These are phyloP conservation scores for Neurospora africana DNA, from an alignment of 495 filamentous ascomycete genomes.

Conservation along the genomic window DNA sequence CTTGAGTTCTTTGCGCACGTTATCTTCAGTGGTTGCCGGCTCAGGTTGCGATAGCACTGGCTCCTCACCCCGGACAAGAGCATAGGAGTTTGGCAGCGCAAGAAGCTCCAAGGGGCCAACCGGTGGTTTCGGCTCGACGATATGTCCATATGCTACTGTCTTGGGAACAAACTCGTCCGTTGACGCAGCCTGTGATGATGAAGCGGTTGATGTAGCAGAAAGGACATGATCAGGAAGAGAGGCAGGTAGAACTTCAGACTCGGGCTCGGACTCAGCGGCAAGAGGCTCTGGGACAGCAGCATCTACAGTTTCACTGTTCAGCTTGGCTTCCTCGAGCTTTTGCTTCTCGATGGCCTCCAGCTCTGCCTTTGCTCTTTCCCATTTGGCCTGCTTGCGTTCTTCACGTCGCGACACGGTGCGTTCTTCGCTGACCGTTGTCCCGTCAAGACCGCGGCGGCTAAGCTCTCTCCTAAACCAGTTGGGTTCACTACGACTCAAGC, in stretches of 20 bases:
- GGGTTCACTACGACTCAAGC: slow-evolving; percentile 83
- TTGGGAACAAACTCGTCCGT: neutral
- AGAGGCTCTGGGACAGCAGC: slow-evolving; percentile 3
- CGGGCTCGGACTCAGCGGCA: neutral
- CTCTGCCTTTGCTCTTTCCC: slow-evolving; percentile 78
- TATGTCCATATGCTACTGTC: neutral
- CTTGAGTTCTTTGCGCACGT: neutral
- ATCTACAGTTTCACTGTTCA: slow-evolving; percentile 1
- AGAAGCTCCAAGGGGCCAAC: slow-evolving; percentile 21
- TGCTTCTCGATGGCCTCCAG: slow-evolving; percentile 67
- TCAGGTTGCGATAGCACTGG: neutral
- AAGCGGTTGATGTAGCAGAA: neutral
- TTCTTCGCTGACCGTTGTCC: slow-evolving; percentile 55
- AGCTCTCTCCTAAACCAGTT: slow-evolving; percentile 83
- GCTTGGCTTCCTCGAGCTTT: slow-evolving; percentile 49
- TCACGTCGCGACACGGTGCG: slow-evolving; percentile 63
- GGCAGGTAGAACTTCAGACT: neutral
- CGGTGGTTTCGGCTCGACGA: slow-evolving; percentile 7
- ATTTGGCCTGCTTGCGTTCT: slow-evolving; percentile 74
- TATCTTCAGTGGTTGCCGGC: neutral
- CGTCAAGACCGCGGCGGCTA: slow-evolving; percentile 51
- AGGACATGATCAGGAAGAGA: neutral
- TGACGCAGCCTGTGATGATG: neutral
- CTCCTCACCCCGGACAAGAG: neutral
- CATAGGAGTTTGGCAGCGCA: slow-evolving; percentile 14